phyloP scores from a whole-genome alignment of 345 rosid species.

The Aquilaria malaccensis region DNA sequence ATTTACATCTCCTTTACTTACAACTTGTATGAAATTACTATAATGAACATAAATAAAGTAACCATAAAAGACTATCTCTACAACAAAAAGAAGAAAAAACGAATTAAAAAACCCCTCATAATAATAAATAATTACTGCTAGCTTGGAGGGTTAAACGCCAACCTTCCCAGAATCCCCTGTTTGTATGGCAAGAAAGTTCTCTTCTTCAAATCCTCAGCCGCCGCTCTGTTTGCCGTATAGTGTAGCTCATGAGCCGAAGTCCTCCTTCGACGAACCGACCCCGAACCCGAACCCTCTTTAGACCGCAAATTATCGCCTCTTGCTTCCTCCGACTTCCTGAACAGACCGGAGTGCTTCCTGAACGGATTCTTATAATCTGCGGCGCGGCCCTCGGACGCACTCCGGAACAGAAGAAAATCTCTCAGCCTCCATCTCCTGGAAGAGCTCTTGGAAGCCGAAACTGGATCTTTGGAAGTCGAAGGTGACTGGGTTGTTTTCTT shows the following conservation, averaged over 20 bases:
- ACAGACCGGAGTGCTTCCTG: conserved; percentile 35
- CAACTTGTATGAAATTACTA: too few species aligned
- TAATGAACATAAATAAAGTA: too few species aligned
- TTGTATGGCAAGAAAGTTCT: conserved; percentile 87
- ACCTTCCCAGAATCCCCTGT: conserved; percentile 65
- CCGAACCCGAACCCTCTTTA: conserved; percentile 21
- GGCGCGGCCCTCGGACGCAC: conserved; percentile 84
- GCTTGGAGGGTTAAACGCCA: conserved; percentile 43
- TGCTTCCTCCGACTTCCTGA: conserved; percentile 51
- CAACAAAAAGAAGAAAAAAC: too few species aligned
- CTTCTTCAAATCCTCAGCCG: conserved; percentile 62
- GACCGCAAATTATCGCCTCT: conserved; percentile 43
- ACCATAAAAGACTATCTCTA: too few species aligned
- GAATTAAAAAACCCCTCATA: too few species aligned
- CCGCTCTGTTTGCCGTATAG: conserved; percentile 77
- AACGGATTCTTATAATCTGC: conserved; percentile 39
- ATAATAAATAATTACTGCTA: too few species aligned
- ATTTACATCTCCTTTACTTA: too few species aligned
- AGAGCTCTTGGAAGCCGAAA: conserved; percentile 35
- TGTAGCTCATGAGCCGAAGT: conserved; percentile 83
- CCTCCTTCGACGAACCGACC: conserved; percentile 13
- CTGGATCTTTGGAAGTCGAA: conserved; percentile 10
- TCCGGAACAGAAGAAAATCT: conserved; percentile 75
- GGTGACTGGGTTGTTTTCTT: conserved; percentile 14
- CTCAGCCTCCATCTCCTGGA: conserved; percentile 74